Evolutionary conservation across 148 eudicot genomes (phyloP).

Genomic region (Fagopyrum homotropicum): DNA sequence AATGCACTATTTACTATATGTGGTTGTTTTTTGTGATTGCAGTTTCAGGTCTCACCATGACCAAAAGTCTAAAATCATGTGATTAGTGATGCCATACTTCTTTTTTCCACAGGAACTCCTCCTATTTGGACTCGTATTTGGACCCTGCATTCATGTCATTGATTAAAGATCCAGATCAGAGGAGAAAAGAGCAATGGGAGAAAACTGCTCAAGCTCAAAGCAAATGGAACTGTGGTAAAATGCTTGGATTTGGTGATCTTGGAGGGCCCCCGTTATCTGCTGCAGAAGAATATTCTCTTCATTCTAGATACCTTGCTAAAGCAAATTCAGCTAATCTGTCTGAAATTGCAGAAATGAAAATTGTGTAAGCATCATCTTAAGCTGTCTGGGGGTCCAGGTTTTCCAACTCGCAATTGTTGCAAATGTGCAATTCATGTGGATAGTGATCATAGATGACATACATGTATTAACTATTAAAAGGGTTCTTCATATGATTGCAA

Average conservation of each 20-base stretch:
- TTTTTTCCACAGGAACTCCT: slow-evolving; percentile 55
- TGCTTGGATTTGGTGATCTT: slow-evolving; percentile 87
- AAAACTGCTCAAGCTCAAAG: slow-evolving; percentile 81
- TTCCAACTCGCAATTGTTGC: neutral
- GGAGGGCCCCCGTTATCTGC: slow-evolving; percentile 84
- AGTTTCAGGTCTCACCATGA: neutral
- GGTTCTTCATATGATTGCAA: neutral
- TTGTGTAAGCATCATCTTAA: slow-evolving; percentile 55
- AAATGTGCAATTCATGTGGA: neutral
- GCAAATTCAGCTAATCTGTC: slow-evolving; percentile 88
- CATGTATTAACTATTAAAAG: neutral
- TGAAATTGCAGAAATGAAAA: slow-evolving; percentile 96
- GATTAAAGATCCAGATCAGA: slow-evolving; percentile 94
- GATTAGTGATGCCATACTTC: neutral
- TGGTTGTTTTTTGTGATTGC: neutral
- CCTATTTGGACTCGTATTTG: slow-evolving; percentile 76
- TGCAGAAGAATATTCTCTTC: slow-evolving; percentile 96
- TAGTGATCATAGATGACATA: neutral
- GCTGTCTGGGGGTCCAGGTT: neutral
- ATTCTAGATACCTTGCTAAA: slow-evolving; percentile 92
- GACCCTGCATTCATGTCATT: slow-evolving; percentile 99
- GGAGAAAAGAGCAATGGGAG: slow-evolving; percentile 90
- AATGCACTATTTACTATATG: neutral
- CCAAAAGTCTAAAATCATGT: neutral
- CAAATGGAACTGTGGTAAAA: slow-evolving; percentile 62